Conservation (phyloP, 768 basidiomycete genomes). For the Tylopilus felleus region DNA sequence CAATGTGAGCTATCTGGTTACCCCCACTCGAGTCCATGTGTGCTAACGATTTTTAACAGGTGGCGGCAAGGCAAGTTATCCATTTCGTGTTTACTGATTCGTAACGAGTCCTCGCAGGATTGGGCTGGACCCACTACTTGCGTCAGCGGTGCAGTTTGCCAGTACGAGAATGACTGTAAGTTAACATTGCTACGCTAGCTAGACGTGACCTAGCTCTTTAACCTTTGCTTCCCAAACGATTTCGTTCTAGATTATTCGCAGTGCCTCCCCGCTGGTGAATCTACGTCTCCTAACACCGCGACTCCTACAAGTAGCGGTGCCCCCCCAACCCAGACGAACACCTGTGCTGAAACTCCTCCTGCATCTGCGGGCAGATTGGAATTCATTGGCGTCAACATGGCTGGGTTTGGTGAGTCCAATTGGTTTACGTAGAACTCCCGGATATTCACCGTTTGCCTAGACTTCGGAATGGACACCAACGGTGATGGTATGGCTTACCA, state of each 20-base stretch:
- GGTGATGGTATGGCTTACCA: conserved; percentile 1
- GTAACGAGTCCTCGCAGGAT: neutral
- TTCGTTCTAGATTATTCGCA: conserved; percentile 7
- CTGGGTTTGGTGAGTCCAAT: conserved; percentile 9
- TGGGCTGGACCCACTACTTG: conserved; percentile 12
- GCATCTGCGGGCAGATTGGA: conserved; percentile 8
- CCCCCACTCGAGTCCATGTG: neutral
- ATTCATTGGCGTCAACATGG: conserved; percentile 13
- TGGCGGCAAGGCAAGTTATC: conserved; percentile 4
- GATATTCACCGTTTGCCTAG: neutral
- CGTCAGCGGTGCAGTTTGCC: conserved; percentile 5
- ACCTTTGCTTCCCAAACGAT: neutral
- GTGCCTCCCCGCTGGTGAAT: neutral
- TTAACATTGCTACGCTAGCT: neutral
- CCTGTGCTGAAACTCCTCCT: neutral
- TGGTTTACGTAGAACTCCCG: neutral
- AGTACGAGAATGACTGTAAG: conserved; percentile 5
- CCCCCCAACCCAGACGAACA: neutral
- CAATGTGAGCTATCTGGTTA: conserved; percentile 4
- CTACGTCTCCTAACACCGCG: neutral
- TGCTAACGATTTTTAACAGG: conserved; percentile 3
- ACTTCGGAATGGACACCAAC: conserved; percentile 11
- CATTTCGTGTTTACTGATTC: neutral
- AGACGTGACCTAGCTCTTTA: neutral
- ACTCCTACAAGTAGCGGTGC: neutral